Base-by-base conservation (phyloP, 139 green algal genomes). In the Limnomonas spitsbergensis region DNA sequence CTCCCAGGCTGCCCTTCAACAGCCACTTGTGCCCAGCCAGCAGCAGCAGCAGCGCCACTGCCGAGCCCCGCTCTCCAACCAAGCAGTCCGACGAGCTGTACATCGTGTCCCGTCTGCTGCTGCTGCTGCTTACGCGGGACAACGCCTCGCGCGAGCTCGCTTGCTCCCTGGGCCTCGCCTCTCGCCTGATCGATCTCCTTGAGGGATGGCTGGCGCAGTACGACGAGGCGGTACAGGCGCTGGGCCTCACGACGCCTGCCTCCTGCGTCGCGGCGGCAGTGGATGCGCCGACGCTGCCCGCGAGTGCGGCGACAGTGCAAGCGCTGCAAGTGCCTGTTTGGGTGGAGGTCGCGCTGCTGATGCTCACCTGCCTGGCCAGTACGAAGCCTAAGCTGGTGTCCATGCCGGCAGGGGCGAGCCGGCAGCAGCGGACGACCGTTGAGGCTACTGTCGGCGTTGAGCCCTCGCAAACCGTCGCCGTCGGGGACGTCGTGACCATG, bases 321-420 rank as follows among this genome's bases (percentile, higher is more conserved):
- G 26, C 29, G 61, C 61, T 88, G 24, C 75, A 82, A 20, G 81
- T 96, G 42, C 94, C 94, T 0, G 85, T 89, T 68, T 98, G 94
- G 94, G 84, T 94, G 32, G 89, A 94, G 66, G 88, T 88, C 0
- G 39, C 93, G 73, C 81, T 98, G 73, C 78, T 98, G 54, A 53
- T 92, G 35, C 78, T 98, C n/a, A 88, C 95, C 69, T 73, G 84
- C 1, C 66, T 95, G 37, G 74, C 80, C 2, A 84, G 76, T 53
- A 89, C 83, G 1, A 61, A 61, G 47, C 47, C 47, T 20, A 61
- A 61, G 47, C 47, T 20, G 14, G 20, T n/a, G n/a, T n/a, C n/a
- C n/a, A n/a, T n/a, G n/a, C n/a, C n/a, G n/a, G n/a, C n/a, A n/a
- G n/a, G n/a, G n/a, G n/a, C n/a, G n/a, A n/a, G n/a, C n/a, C n/a